A percentile compares a stretch with the other conserved stretches of the same genome.
These are phyloP conservation scores for Rutstroemia sp. DNA, from an alignment of 2,329 filamentous ascomycete species.

Conservation along the genomic window DNA sequence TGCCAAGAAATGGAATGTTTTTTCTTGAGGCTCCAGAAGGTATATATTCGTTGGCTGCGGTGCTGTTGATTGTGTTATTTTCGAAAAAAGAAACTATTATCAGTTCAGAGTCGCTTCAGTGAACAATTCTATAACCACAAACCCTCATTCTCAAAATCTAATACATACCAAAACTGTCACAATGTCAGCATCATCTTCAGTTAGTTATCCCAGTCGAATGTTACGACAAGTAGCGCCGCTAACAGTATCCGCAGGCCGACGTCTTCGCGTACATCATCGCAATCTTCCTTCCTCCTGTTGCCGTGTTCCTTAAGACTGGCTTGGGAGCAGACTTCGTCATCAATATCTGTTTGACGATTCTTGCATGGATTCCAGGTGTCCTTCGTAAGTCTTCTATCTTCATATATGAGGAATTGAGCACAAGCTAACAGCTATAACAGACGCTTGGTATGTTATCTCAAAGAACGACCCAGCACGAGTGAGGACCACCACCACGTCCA, in stretches of 20 bases:
- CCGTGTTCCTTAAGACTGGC: slow-evolving; percentile 33
- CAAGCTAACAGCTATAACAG: slow-evolving; percentile 10
- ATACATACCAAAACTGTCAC: not conserved
- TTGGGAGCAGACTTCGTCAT: slow-evolving; percentile 34
- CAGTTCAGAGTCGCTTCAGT: no score
- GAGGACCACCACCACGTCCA: no score
- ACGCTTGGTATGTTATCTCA: slow-evolving; percentile 26
- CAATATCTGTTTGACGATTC: slow-evolving; percentile 32
- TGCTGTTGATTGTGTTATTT: no score
- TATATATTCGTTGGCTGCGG: no score
- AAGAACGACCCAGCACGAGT: slow-evolving; percentile 21
- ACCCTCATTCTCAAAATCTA: not conserved
- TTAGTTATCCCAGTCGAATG: not conserved
- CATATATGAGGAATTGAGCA: not conserved
- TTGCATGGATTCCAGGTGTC: slow-evolving; percentile 31
- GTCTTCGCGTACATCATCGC: slow-evolving; percentile 25
- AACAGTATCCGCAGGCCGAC: slow-evolving; percentile 15
- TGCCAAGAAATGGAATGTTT: no score
- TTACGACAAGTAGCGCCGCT: not conserved
- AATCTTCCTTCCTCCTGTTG: slow-evolving; percentile 23
- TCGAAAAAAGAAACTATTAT: no score
- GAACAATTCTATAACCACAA: no score
- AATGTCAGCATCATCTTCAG: slow-evolving; percentile 6
- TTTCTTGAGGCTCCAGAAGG: no score
- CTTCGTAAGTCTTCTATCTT: slow-evolving; percentile 20